Evolutionary conservation across 495 filamentous ascomycete genomes (phyloP).

Genomic region (Lasiosphaeria ovina): DNA sequence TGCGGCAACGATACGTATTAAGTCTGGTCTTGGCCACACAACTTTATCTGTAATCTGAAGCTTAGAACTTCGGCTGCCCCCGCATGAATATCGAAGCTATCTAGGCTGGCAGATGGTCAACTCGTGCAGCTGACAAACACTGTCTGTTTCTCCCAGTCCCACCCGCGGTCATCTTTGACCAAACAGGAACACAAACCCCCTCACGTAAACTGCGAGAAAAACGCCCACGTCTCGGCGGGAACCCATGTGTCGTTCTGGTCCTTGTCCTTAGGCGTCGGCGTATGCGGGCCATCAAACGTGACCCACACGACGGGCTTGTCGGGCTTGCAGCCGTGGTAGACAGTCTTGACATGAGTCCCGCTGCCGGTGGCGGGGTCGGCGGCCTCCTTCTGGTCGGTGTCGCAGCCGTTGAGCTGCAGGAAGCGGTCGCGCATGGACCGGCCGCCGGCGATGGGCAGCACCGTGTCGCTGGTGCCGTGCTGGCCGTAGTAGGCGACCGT

Average conservation of each 20-base stretch:
- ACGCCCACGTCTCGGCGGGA: conserved; percentile 35
- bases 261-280: conserved; percentile 26
- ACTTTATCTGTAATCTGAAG: too few relatives aligned
- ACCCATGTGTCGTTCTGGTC: conserved; percentile 29
- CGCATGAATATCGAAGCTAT: too few relatives aligned
- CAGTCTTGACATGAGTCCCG: conserved; percentile 25
- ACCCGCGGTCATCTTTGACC: too few relatives aligned
- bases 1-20: too few relatives aligned
- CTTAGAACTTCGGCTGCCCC: too few relatives aligned
- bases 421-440: conserved; percentile 38
- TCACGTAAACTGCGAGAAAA: conserved; percentile 25
- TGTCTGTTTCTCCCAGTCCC: too few relatives aligned
- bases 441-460: conserved; percentile 38
- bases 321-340: conserved; percentile 32
- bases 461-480: conserved; percentile 41
- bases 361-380: conserved; percentile 17
- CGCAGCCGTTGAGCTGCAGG: conserved; percentile 43
- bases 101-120: too few relatives aligned
- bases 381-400: conserved; percentile 10
- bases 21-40: too few relatives aligned
- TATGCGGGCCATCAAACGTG: conserved; percentile 28
- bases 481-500: conserved; percentile 47
- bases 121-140: too few relatives aligned
- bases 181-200: neutral
- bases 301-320: conserved; percentile 35